These are phyloP conservation scores for Tetradesmus obliquus DNA, from an alignment of 139 green algal species.

Conservation along the genomic window DNA sequence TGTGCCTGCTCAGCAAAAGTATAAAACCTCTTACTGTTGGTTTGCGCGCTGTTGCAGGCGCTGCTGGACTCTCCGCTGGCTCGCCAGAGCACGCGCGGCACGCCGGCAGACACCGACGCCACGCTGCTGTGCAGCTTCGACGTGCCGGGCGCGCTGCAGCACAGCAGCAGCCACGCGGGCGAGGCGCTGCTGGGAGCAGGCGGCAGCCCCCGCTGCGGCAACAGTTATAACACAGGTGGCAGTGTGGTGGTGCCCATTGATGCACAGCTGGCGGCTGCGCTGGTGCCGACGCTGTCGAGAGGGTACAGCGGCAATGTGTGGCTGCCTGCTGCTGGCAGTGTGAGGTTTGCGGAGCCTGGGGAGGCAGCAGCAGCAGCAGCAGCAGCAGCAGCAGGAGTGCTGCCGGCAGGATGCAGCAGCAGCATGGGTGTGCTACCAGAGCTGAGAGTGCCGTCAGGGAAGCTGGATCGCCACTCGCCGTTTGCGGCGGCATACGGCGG, in stretches of 20 bases:
- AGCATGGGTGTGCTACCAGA: too few relatives aligned
- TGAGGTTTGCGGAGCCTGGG: neutral
- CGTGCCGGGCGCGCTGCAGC: too few relatives aligned
- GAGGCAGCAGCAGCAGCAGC: neutral
- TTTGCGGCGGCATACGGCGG: too few relatives aligned
- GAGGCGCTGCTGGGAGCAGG: neutral
- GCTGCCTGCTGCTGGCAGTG: neutral
- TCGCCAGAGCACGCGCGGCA: neutral
- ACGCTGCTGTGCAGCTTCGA: neutral
- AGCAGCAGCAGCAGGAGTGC: neutral
- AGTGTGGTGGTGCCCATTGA: neutral
- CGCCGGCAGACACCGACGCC: neutral
- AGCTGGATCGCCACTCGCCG: too few relatives aligned
- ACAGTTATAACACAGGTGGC: neutral
- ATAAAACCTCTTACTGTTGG: neutral
- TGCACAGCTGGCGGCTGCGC: neutral
- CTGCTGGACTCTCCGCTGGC: neutral
- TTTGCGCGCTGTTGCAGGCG: neutral
- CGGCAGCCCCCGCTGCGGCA: neutral
- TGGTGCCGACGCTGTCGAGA: neutral
- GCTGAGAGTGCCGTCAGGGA: too few relatives aligned
- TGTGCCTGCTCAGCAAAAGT: too few relatives aligned
- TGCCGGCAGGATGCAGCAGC: neutral
- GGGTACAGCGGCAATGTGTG: neutral
- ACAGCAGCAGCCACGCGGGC: neutral